Base-by-base conservation (phyloP, 768 basidiomycete species). In the Pulveroboletus sp. region DNA sequence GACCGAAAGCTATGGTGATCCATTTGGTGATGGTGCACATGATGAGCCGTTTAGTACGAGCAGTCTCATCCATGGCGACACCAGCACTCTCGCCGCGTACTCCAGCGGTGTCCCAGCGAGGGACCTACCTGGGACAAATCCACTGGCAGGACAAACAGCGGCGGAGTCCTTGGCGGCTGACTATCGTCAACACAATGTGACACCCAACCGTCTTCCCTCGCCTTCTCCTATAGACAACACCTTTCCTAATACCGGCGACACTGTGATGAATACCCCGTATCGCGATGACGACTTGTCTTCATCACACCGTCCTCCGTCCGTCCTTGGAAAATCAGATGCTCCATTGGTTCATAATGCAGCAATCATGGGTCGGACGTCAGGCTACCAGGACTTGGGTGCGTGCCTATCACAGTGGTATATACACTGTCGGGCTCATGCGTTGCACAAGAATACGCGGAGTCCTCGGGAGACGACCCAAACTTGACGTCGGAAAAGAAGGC, bases 361-460 rank as follows among this genome's bases (percentile, higher is more conserved):
- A 35, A 72, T 65, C 36, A 69, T 71, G 45, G 72, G 70, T 14
- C 69, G 63, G 43, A 64, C 70, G 26, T 64, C 66, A 31, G 59
- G 54, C 21, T 82, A 76, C 57, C 72, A 82, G 52, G 78, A 84
- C 60, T 59, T 86, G 52, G 83, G 83, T 83, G 49, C 39, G 64
- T 33, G 27, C 43, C 6, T 0, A 17, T 32, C 26, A 24, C 45
- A 30, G 8, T 39, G 12, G 12, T 33, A 5, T 28, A 17, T 48
- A 14, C 7, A 27, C 33, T 30, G 8, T 28, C 27, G 43, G 47
- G 31, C 26, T 50, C 43, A 49, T 52, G 12, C 9, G 8, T 49
- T 52, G 27, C 50, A 15, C 59, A 88, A 89, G 87, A 88, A 57
- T 88, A 85, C 59, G 78, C 77, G 26, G 85, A 85, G 49, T 81